Evolutionary conservation across 2,329 filamentous ascomycete genomes (phyloP).

Genomic region (Paraconiothyrium brasiliense): DNA sequence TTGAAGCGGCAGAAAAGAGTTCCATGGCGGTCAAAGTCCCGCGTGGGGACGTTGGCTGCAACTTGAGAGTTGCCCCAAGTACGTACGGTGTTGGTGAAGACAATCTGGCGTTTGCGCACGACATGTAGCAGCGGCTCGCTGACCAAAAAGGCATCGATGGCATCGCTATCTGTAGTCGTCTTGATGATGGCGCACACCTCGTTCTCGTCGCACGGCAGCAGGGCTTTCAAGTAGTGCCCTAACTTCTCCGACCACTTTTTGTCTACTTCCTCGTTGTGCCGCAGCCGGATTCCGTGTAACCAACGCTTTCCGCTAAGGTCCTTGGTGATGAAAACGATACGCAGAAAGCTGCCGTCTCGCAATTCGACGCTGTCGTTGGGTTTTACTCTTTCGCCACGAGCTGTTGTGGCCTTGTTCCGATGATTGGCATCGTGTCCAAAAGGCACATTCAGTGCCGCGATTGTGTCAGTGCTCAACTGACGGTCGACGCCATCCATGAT

Average conservation of each 20-base stretch:
- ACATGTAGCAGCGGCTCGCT: not conserved
- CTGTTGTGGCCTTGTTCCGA: not conserved
- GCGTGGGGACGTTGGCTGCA: not conserved
- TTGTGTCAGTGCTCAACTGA: not conserved
- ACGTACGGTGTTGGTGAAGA: not conserved
- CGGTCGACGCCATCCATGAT: not conserved
- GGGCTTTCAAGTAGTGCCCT: not conserved
- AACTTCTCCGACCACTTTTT: not conserved
- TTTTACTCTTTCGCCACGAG: not conserved
- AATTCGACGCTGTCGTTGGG: not conserved
- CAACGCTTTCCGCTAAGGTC: not conserved
- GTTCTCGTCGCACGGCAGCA: not conserved
- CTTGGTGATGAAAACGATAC: not conserved
- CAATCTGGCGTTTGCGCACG: not conserved
- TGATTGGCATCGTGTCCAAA: not conserved
- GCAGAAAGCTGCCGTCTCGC: not conserved
- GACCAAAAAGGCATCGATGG: not conserved
- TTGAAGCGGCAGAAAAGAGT: not conserved
- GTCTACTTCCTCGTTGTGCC: not conserved
- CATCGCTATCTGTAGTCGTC: not conserved
- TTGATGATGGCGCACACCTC: slow-evolving; percentile 1
- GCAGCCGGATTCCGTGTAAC: not conserved
- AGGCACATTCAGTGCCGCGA: not conserved
- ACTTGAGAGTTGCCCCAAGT: not conserved
- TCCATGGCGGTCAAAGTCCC: not conserved